Evolutionary conservation across 495 filamentous ascomycete species (phyloP), one percentile per base, ranked within the genome.

Genomic region (Clavariopsis aquatica): DNA sequence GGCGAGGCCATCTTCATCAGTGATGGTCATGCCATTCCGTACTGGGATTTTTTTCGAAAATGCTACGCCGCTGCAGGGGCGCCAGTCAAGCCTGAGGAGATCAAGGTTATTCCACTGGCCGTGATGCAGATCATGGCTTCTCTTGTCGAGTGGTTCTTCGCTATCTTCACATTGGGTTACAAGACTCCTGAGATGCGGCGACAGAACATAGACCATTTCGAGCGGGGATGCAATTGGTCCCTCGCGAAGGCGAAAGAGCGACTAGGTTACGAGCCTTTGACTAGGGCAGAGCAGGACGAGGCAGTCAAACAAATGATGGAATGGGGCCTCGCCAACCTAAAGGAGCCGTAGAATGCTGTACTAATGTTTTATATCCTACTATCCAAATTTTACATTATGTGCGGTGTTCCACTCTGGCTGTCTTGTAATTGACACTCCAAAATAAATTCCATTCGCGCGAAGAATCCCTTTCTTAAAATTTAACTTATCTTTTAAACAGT

Each of bases 1-100:
- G 69, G 73, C 41, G 56, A 75, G 47, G 67, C 72, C 4, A 73
- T 69, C 64, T 71, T 70, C 60, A 71, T 75, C 62, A 69, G 63
- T 17, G 70, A 75, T 57, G 72, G 69, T 28, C 34, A 52, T 17
- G 61, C 64, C 20, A 23, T 43, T 10, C 66, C 61, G 17, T 75
- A 72, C 65, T 75, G 65, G 38, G 67, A 70, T 36, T 75, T 73
- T 52, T 17, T 34, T 28, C 72, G 72, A 1, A 60, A 63, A 58
- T 61, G 60, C 49, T 69, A 66, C 38, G 64, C 60, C 2, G 66
- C 57, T 43, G 72, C 69, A 9, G 73, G 73, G 20, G 24, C 49
- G 31, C 65, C 61, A 13, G 64, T 69, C 20, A 27, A 31, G 45
- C 51, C 54, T 43, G 61, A 68, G 22, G 62, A 75, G n/a, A 49